Conservation (phyloP, 1,284 basidiomycete genomes). For the Cutaneotrichosporon sp. region DNA sequence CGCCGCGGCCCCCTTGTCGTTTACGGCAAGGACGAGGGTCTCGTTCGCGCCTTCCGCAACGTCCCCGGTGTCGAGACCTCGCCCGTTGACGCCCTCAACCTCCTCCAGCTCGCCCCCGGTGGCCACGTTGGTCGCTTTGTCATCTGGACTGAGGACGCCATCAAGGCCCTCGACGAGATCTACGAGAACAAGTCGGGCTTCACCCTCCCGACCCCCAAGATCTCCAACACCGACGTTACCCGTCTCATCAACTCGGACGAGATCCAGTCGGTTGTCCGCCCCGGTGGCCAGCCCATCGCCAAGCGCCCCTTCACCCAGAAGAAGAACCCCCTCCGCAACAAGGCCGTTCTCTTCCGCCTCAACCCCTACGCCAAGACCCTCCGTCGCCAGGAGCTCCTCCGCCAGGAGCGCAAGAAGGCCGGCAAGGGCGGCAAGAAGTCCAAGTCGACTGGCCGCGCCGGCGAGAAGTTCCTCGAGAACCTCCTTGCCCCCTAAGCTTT, state of each 20-base stretch:
- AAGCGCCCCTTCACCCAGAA: slow-evolving; percentile 88
- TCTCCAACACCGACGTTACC: slow-evolving; percentile 93
- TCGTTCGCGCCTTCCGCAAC: slow-evolving; percentile 98
- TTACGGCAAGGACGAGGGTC: slow-evolving; percentile 96
- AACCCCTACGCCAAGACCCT: slow-evolving; percentile 98
- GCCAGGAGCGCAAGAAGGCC: slow-evolving; percentile 45
- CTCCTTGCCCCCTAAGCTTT: slow-evolving; percentile 72
- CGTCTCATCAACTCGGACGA: slow-evolving; percentile 97
- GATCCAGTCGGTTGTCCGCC: slow-evolving; percentile 91
- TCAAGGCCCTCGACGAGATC: slow-evolving; percentile 85
- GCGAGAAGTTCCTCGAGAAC: slow-evolving; percentile 78
- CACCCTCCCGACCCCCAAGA: slow-evolving; percentile 87
- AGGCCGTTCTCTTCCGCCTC: slow-evolving; percentile 92
- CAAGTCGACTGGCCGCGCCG: slow-evolving; percentile 54
- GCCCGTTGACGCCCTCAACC: slow-evolving; percentile 90
- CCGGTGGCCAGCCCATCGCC: slow-evolving; percentile 54
- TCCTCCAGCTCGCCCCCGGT: slow-evolving; percentile 98
- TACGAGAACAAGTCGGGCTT: slow-evolving; percentile 97
- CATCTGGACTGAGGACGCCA: slow-evolving; percentile 98
- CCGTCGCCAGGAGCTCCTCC: slow-evolving; percentile 71
- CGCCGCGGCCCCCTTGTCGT: slow-evolving; percentile 96
- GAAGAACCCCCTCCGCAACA: slow-evolving; percentile 99
- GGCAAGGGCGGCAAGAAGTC: slow-evolving; percentile 47
- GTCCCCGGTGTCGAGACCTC: slow-evolving; percentile 96
- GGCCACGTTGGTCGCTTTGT: slow-evolving; percentile 98